A percentile compares a stretch with the other conserved stretches of the same genome.
phyloP scores from a whole-genome alignment of 192 early-diverging fungal genomes.

The Podila clonocystis region DNA sequence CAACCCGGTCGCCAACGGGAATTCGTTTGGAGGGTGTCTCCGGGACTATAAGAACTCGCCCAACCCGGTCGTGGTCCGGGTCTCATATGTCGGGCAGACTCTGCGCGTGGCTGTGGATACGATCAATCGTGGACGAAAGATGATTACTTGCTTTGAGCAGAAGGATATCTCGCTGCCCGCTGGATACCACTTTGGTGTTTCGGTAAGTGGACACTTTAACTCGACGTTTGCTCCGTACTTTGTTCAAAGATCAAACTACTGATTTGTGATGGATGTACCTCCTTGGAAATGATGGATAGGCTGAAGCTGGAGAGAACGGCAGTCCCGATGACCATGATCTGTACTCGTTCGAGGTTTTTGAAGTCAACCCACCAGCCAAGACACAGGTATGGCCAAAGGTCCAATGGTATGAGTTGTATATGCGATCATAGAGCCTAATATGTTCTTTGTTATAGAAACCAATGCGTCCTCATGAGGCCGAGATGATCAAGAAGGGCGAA shows the following conservation, averaged over 20 bases:
- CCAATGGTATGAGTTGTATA: too few species aligned
- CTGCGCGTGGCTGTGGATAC: constrained; percentile 64
- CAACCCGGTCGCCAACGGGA: constrained; percentile 27
- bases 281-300: background rate
- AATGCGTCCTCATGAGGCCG: constrained; percentile 35
- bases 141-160: constrained; percentile 66
- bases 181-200: constrained; percentile 81
- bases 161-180: constrained; percentile 65
- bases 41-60: constrained; percentile 73
- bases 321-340: constrained; percentile 83
- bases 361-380: constrained; percentile 67
- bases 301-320: constrained; percentile 46
- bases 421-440: too few species aligned
- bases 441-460: constrained; percentile 9
- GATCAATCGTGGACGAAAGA: constrained; percentile 59
- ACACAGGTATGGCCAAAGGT: too few species aligned
- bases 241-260: background rate
- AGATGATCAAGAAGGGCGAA: constrained; percentile 32
- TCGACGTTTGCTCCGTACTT: too few species aligned
- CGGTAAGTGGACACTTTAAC: too few species aligned
- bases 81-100: constrained; percentile 68
- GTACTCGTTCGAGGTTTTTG: constrained; percentile 69
- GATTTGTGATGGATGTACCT: background rate
- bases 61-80: constrained; percentile 59
- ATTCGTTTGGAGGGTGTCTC: constrained; percentile 65